Base-by-base conservation (phyloP, 2,329 filamentous ascomycete species). In the Neocucurbitaria cava region DNA sequence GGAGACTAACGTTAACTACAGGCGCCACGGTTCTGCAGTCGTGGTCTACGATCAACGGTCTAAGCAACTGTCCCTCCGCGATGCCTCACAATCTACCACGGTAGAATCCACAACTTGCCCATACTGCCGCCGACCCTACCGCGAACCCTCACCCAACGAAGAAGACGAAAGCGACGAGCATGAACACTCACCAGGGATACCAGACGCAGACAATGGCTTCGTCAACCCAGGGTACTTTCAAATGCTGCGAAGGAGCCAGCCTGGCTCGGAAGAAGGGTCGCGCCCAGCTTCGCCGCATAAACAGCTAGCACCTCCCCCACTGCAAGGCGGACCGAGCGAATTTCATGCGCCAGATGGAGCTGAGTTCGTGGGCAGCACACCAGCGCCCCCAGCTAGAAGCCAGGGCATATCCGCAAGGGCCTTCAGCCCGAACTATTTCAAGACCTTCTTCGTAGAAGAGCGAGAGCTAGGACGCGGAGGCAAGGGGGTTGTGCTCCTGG, bases 221-320 rank as follows among this genome's bases (percentile, higher is more conserved):
- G 90, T 97, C 65, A 89, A 93, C 68, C 93, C 93, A 2, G 87
- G 92, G 46, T 99, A 99, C 80, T 99, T 99, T 77, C 91, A 91
- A 68, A 93, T 98, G 89, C 87, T 99, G 36, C 89, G 86, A 40
- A 78, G 83, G 46, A 87, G 83, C 62, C 77, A 79, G 46, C 82
- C 82, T 49, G 78, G 69, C 42, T 87, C 76, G 75, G 82, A 68
- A 76, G 79, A 74, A 71, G 69, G 71, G 42, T 77, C 78, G 49
- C 67, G 76, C 52, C 79, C 83, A 31, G 72, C 82, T 2, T 81
- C 84, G 49, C 79, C 82, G 15, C 75, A 80, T 75, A 75, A 82
- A 76, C 71, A 80, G 67, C 58, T 72, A 47, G 70, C 70, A 28
- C 72, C 74, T 8, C 64, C 68, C 7, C 62, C 66, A 13, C 80